These are phyloP conservation scores for Boletus eberwhitei DNA, from an alignment of 768 basidiomycete genomes.

Conservation along the genomic window DNA sequence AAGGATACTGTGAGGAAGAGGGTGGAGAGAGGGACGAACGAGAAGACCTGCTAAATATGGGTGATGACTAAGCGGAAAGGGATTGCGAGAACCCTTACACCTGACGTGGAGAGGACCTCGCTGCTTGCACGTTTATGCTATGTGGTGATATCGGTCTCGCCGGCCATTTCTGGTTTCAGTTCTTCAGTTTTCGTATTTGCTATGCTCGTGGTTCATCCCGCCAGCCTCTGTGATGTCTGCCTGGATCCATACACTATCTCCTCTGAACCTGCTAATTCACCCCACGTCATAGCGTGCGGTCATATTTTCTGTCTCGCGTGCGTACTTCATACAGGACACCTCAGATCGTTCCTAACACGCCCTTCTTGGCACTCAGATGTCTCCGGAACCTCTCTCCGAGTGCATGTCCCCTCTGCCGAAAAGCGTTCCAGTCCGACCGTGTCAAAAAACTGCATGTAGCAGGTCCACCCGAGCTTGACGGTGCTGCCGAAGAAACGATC, in stretches of 20 bases:
- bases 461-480: slow-evolving; percentile 36
- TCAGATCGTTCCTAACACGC: slow-evolving; percentile 11
- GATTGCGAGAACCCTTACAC: slow-evolving; percentile 19
- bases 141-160: slow-evolving; percentile 31
- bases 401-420: slow-evolving; percentile 66
- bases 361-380: slow-evolving; percentile 41
- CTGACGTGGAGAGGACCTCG: slow-evolving; percentile 10
- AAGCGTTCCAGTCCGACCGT: slow-evolving; percentile 51
- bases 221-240: slow-evolving; percentile 76
- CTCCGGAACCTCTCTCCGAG: slow-evolving; percentile 48
- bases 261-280: slow-evolving; percentile 47
- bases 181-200: slow-evolving; percentile 25
- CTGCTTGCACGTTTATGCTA: slow-evolving; percentile 33
- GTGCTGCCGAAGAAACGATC: slow-evolving; percentile 39
- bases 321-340: slow-evolving; percentile 29
- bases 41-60: slow-evolving; percentile 20
- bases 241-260: slow-evolving; percentile 56
- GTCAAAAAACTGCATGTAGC: slow-evolving; percentile 68
- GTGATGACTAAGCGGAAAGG: slow-evolving; percentile 22
- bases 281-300: slow-evolving; percentile 73
- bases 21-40: slow-evolving; percentile 1
- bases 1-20: background rate
- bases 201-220: slow-evolving; percentile 64
- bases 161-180: slow-evolving; percentile 26
- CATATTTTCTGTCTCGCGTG: slow-evolving; percentile 72